Conservation (phyloP, 2,329 filamentous ascomycete genomes). For the Teratosphaeria gauchensis region DNA sequence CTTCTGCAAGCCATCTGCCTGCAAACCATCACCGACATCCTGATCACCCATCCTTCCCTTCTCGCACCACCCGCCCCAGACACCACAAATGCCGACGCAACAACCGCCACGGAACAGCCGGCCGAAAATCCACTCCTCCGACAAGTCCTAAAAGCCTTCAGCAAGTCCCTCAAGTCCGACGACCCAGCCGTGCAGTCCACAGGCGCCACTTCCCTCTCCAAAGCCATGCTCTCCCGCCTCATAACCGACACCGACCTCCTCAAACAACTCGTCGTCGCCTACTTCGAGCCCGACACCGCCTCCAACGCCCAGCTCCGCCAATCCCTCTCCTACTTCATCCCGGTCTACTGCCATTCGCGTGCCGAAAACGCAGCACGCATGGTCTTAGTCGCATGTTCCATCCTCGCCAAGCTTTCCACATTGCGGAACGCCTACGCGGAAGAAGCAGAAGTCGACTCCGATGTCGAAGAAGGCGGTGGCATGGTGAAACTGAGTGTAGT, state of each 20-base stretch:
- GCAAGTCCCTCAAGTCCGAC: constrained; percentile 67
- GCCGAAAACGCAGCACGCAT: constrained; percentile 75
- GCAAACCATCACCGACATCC: constrained; percentile 85
- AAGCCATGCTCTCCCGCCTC: constrained; percentile 72
- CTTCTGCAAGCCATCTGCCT: constrained; percentile 80
- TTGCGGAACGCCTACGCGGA: constrained; percentile 23
- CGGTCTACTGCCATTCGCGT: constrained; percentile 84
- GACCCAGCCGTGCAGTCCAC: constrained; percentile 68
- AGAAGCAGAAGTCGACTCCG: constrained; percentile 50
- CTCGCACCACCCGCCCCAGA: constrained; percentile 46
- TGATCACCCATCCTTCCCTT: constrained; percentile 78
- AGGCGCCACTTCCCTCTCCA: constrained; percentile 72
- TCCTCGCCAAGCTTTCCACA: constrained; percentile 58
- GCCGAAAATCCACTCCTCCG: constrained; percentile 44
- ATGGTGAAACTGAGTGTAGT: constrained; percentile 68
- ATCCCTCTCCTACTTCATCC: constrained; percentile 84
- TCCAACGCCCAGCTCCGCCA: constrained; percentile 76
- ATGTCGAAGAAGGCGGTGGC: constrained; percentile 54
- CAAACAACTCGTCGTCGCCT: constrained; percentile 71
- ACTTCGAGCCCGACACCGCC: constrained; percentile 74
- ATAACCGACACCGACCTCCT: constrained; percentile 67
- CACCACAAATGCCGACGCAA: constrained; percentile 27
- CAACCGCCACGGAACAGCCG: constrained; percentile 24
- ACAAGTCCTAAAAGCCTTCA: constrained; percentile 72
- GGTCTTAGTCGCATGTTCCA: constrained; percentile 61